Evolutionary conservation across 352 stramenopile species (phyloP), one percentile per base, ranked within the genome.

Genomic region (Peronospora tabacina): DNA sequence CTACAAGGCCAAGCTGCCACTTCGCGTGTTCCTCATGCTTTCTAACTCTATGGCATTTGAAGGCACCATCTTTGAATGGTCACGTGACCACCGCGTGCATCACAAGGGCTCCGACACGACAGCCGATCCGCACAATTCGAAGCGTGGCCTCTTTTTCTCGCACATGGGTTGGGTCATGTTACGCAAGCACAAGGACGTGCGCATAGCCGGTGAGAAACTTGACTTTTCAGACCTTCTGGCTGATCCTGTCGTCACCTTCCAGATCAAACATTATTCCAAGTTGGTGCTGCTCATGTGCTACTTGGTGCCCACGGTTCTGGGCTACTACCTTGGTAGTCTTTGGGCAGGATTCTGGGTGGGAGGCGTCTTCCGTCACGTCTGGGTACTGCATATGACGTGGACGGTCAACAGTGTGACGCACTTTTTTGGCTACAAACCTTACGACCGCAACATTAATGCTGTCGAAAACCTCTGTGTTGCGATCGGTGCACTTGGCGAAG

Each of bases 151-250:
- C 70, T 99, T 99, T 77, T 99, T 98, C 65, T 91, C 96, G 10
- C 96, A 99, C 78, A 98, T 98, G 81, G 96, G 96, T 52, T 99
- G 96, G 96, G 75, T 99, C 33, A 97, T 98, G 68, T 81, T 98
- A 17, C 97, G 97, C 72, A 98, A 99, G 73, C 87, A 99, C 77
- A 76, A 84, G 7, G 91, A 94, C 58, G 87, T 85, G 26, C 58
- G 53, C 15, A 44, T 34, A 15, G 82, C 87, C n/a, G 82, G 80
- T 52, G 84, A 87, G 54, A 96, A 98, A 66, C 75, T 99, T 44
- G 93, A 97, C 65, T 98, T 97, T 58, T 82, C 75, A 12, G 96
- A 99, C 59, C 66, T 99, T 28, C 62, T 95, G 32, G 81, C 77
- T 13, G 95, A 99, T 69, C 76, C 86, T 8, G 63, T 98, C 19